Evolutionary conservation across 2,329 filamentous ascomycete genomes (phyloP), one percentile per base, ranked within the genome.

Genomic region (Xylariaceae sp.): DNA sequence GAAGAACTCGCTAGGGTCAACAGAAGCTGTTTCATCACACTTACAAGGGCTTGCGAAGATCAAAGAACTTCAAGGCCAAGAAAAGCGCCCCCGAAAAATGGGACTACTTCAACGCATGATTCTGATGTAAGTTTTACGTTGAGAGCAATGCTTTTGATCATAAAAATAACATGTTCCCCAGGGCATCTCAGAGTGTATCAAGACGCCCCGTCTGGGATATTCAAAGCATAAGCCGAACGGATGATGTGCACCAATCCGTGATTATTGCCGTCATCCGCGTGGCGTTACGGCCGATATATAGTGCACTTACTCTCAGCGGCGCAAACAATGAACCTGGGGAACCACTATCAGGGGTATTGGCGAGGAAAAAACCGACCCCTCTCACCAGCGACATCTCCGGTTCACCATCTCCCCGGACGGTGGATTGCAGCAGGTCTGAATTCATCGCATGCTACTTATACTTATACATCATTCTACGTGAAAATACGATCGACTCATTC

Each of bases 401-500:
- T 22, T 19, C 44, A 19, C 45, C 43, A n/a, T 44, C 50, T 19
- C 45, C 45, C 20, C 39, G 51, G 21, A 52, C 60, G n/a, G 59
- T 64, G 22, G 61, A 64, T 46, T 50, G 64, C 43, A 73, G 69
- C 50, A 64, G 70, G 37, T 69, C 67, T 29, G 69, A 68, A 43
- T 73, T 72, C 56, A 70, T 73, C 43, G 68, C 70, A 33, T 72
- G 69, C 25, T 72, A 72, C 55, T 70, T 73, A 56, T 73, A 73
- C 55, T 64, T 73, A 34, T 68, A 69, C 59, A 66, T 71, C 37
- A 70, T 72, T 48, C 56, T 73, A 46, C 68, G 69, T 32, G 64
- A 70, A 42, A 64, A 60, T 29, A 59, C 62, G 23, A 64, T 73
- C 32, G 69, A 72, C 48, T 65, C 67, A 21, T 69, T 71, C 44